Evolutionary conservation across 345 rosid genomes (phyloP), one percentile per base, ranked within the genome.

Genomic region (Eucalyptus viminalis): DNA sequence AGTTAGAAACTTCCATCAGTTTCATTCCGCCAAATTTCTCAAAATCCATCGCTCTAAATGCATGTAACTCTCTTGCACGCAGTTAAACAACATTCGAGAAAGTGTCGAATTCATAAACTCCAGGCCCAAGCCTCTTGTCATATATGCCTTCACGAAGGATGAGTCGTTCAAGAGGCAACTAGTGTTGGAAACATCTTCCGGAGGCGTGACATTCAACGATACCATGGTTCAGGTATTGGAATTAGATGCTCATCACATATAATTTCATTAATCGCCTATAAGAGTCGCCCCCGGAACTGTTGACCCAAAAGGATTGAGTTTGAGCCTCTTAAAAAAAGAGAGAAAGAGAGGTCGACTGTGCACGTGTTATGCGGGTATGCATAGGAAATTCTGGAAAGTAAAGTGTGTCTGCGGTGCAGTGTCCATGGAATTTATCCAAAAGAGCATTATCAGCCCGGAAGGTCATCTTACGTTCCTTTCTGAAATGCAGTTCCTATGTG

Each of bases 161-260:
- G 96, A 95, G 89, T 87, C 93, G 34, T 93, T 97, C 91, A 96
- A 94, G 92, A 89, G 89, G 62, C 93, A 93, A 86, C 92, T 97
- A 87, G 58, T 96, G 88, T 87, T 94, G 22, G 94, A 92, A 91
- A 96, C 98, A 86, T 95, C 97, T 17, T 96, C 99, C 5, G 99
- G 98, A 88, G 89, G 94, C 72, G 91, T 96, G 86, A 90, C 94
- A n/a, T 96, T 97, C 88, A 97, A 97, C 24, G 98, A 97, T 89
- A 92, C 94, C 44, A 88, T 96, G 92, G 88, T 94, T 88, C 99
- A 97, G 90, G 98, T 96, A 92, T 31, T 45, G n/a, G 69, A 50
- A 43, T 47, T 47, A 72, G 83, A 37, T 72, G 27, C 15, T 37
- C 11, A 65, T 65, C 6, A 65, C 76, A n/a, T 14, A 14, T n/a